Evolutionary conservation across 1,139 yeast species (phyloP), one percentile per base, ranked within the genome.

Genomic region (Nadsonia starkeyi-henricii): DNA sequence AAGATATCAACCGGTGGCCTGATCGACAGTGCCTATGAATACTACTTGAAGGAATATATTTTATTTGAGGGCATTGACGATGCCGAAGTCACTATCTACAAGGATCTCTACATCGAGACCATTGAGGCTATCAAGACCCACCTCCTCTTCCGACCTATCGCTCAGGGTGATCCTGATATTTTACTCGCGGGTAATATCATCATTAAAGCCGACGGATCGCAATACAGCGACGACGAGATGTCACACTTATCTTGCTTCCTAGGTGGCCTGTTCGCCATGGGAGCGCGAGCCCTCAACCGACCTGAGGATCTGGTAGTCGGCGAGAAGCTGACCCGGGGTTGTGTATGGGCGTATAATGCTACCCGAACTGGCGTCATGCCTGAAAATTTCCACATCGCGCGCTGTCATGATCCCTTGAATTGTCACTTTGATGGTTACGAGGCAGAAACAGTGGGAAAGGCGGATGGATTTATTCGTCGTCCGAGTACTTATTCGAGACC

Each of bases 201-300:
- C 62, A 68, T 55, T 69, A 67, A 57, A 61, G 30, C 48, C 68
- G 15, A 73, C 66, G 20, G 69, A 57, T n/a, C 49, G 30, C 23
- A 42, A 8, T 49, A 50, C 39, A 56, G 51, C 3, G 52, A 45
- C 4, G 21, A 30, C 2, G 39, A 20, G 1, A 59, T 61, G 75
- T 71, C 78, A 55, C 85, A 81, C 57, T 70, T 81, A 54, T 75
- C 83, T 9, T 84, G 94, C 59, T 81, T 80, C 59, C 72, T 81
- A 46, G 91, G 88, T 37, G 85, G 89, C 1, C 77, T 81, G 68
- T 73, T 79, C 56, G 82, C 85, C 0, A 62, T 83, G 39, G 86
- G 86, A 2, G 78, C 85, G 5, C 78, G 70, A 59, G 54, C 85
- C 62, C 57, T 74, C 58, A 57, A 69, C 66, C 48, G 68, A 54